A percentile compares a stretch with the other conserved stretches of the same genome.
Conservation (phyloP, 148 eudicot genomes). For the Nepenthes gracilis region DNA sequence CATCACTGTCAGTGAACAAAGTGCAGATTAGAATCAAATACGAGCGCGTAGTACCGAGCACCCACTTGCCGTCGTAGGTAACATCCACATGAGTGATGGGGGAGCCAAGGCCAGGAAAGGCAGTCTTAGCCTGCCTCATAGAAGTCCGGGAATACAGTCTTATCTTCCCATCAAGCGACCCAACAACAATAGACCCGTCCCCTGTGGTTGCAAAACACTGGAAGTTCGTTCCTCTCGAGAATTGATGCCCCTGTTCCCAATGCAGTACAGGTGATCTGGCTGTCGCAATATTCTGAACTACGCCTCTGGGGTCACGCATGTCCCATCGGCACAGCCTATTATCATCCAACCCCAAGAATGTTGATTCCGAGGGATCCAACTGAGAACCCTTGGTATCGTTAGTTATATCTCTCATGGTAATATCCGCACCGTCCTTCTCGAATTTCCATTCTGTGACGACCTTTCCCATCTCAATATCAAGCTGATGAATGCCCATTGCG, state of each 20-base stretch:
- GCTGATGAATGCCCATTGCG: conserved; percentile 61
- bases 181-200: conserved; percentile 95
- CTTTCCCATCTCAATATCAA: conserved; percentile 91
- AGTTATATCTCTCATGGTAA: conserved; percentile 82
- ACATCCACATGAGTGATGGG: conserved; percentile 93
- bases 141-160: conserved; percentile 78
- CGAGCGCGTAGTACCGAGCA: conserved; percentile 82
- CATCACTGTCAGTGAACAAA: conserved; percentile 84
- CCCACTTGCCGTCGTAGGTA: conserved; percentile 98
- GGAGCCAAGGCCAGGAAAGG: conserved; percentile 90
- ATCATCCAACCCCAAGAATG: conserved; percentile 92
- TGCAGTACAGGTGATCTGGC: conserved; percentile 59
- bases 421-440: conserved; percentile 76
- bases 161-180: conserved; percentile 95
- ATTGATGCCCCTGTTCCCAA: conserved; percentile 94
- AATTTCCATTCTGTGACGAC: conserved; percentile 90
- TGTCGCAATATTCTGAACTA: conserved; percentile 51
- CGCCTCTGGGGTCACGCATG: conserved; percentile 77
- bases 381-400: conserved; percentile 80
- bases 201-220: conserved; percentile 96
- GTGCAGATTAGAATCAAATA: conserved; percentile 88
- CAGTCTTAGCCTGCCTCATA: conserved; percentile 96
- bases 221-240: conserved; percentile 81
- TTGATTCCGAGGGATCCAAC: conserved; percentile 78
- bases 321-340: conserved; percentile 90